phyloP scores from a whole-genome alignment of 257 asterid genomes.

The Orobanche coerulescens region DNA sequence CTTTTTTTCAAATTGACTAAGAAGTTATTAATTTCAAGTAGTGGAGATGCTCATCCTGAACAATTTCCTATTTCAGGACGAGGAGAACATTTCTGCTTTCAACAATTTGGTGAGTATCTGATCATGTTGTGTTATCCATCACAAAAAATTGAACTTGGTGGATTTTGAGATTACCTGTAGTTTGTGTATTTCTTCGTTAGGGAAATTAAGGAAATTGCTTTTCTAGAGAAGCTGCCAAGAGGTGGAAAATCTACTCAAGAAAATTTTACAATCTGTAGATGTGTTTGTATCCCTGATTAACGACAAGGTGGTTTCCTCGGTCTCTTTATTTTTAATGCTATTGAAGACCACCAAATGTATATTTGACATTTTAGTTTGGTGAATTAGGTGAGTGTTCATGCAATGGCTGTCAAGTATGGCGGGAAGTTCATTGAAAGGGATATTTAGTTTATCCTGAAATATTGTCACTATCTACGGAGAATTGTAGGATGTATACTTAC shows the following conservation, averaged over 20 bases:
- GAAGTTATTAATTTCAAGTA: slow-evolving; percentile 16
- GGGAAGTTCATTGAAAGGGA: slow-evolving; percentile 88
- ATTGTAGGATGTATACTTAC: neutral
- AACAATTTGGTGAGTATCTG: slow-evolving; percentile 59
- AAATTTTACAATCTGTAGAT: slow-evolving; percentile 56
- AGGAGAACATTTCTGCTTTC: slow-evolving; percentile 59
- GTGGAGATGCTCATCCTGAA: slow-evolving; percentile 24
- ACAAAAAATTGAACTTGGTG: neutral
- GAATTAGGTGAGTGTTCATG: slow-evolving; percentile 60
- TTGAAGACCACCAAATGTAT: neutral
- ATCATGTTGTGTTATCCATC: slow-evolving; percentile 14
- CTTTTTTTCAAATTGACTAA: neutral
- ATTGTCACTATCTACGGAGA: slow-evolving; percentile 12
- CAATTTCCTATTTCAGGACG: slow-evolving; percentile 54
- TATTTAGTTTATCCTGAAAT: neutral
- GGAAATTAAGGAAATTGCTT: slow-evolving; percentile 54
- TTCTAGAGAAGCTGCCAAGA: slow-evolving; percentile 48
- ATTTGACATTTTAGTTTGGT: slow-evolving; percentile 22
- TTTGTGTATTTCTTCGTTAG: slow-evolving; percentile 29
- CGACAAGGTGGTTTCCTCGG: slow-evolving; percentile 43
- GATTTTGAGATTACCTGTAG: neutral
- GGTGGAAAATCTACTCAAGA: slow-evolving; percentile 50
- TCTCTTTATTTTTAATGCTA: slow-evolving; percentile 1
- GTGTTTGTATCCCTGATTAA: slow-evolving; percentile 59
- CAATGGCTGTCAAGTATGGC: slow-evolving; percentile 78